A percentile compares a stretch with the other conserved stretches of the same genome.
phyloP scores from a whole-genome alignment of 768 basidiomycete genomes.

The Hygrophorus russula region DNA sequence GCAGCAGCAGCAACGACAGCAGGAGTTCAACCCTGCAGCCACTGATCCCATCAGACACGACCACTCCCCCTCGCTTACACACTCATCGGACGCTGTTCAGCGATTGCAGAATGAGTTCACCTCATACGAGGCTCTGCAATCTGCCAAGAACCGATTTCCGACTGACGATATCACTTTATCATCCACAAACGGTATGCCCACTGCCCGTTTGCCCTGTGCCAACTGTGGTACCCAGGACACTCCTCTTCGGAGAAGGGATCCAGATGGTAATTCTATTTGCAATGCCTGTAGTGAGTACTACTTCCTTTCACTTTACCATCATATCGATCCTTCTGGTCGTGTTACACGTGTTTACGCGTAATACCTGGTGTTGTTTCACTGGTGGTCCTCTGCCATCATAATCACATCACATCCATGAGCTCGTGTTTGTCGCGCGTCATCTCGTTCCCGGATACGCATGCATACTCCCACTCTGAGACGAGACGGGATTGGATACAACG shows the following conservation, averaged over 20 bases:
- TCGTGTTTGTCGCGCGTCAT: background rate
- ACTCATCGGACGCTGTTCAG: background rate
- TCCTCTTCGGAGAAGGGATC: conserved; percentile 77
- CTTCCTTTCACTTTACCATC: conserved; percentile 14
- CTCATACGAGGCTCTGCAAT: background rate
- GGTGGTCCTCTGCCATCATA: background rate
- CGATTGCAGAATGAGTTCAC: conserved; percentile 1
- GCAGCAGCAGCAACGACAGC: conserved; percentile 29
- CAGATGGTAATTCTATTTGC: conserved; percentile 75
- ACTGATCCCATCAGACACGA: conserved; percentile 3
- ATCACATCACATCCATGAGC: conserved; percentile 3
- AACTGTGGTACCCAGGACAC: conserved; percentile 73
- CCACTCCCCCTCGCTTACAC: conserved; percentile 1
- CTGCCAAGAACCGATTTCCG: background rate
- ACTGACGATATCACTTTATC: conserved; percentile 17
- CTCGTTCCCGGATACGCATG: conserved; percentile 1
- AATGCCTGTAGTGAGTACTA: conserved; percentile 78
- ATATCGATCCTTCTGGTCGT: background rate
- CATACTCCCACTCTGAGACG: background rate
- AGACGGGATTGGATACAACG: background rate
- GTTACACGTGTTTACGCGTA: conserved; percentile 11
- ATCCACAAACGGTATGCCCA: conserved; percentile 15
- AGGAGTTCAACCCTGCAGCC: conserved; percentile 11
- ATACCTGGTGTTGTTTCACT: background rate
- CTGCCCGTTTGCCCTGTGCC: conserved; percentile 43